Evolutionary conservation across 2,329 filamentous ascomycete species (phyloP).

Genomic region (Alternaria ventricosa): DNA sequence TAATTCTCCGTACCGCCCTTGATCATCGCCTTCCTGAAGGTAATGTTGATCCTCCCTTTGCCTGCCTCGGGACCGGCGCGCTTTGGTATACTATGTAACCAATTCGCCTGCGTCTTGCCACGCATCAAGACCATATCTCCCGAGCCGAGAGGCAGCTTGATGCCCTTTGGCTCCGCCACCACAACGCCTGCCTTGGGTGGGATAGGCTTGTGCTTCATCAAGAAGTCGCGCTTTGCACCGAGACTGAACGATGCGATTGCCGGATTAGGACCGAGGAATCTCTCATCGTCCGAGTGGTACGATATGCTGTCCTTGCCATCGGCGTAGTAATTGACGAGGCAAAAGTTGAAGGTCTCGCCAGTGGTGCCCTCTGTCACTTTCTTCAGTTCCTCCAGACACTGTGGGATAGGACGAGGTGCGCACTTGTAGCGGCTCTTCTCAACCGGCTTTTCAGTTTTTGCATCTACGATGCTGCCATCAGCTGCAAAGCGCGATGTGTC

Average conservation of each 20-base stretch:
- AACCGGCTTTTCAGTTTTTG: slow-evolving; percentile 51
- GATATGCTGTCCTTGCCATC: slow-evolving; percentile 77
- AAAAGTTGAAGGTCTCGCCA: slow-evolving; percentile 76
- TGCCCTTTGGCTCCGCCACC: slow-evolving; percentile 48
- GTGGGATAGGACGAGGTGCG: slow-evolving; percentile 72
- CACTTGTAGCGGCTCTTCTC: slow-evolving; percentile 62
- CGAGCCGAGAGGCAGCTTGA: slow-evolving; percentile 64
- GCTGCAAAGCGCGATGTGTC: slow-evolving; percentile 67
- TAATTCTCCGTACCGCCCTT: slow-evolving; percentile 81
- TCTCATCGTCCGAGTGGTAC: slow-evolving; percentile 82
- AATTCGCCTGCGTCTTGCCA: slow-evolving; percentile 72
- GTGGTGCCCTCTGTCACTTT: slow-evolving; percentile 69
- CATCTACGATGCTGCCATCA: slow-evolving; percentile 49
- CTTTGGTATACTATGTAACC: slow-evolving; percentile 81
- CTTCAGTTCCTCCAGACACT: slow-evolving; percentile 70
- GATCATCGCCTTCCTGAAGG: slow-evolving; percentile 74
- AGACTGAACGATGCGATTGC: slow-evolving; percentile 78
- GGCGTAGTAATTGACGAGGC: slow-evolving; percentile 84
- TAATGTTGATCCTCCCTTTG: slow-evolving; percentile 74
- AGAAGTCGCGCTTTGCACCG: slow-evolving; percentile 74
- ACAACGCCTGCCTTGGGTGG: slow-evolving; percentile 43
- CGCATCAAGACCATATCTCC: slow-evolving; percentile 84
- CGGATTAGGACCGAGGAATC: slow-evolving; percentile 72
- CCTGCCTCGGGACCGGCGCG: slow-evolving; percentile 67
- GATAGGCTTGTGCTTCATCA: slow-evolving; percentile 78